phyloP scores from a whole-genome alignment of 2,329 filamentous ascomycete genomes.

The Geoglossum cookeanum region DNA sequence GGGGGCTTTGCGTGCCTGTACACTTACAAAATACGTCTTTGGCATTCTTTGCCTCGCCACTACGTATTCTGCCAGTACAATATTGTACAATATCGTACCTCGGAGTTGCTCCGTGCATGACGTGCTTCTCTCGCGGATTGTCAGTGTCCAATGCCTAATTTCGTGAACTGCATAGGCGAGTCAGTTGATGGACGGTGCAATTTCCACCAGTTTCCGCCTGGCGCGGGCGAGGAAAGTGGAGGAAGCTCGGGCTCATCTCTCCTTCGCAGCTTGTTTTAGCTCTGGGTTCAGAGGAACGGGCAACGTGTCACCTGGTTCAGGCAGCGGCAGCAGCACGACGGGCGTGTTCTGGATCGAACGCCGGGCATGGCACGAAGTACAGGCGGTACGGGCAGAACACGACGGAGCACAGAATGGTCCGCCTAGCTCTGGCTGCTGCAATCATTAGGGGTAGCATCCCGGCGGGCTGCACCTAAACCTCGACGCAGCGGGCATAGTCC shows the following conservation, averaged over 20 bases:
- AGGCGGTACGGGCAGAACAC: too few relatives aligned
- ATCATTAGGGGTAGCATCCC: neutral
- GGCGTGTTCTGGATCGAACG: neutral
- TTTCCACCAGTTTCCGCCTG: neutral
- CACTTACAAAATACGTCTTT: too few relatives aligned
- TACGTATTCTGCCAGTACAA: too few relatives aligned
- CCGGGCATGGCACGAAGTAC: neutral
- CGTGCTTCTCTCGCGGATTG: neutral
- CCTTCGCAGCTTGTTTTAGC: neutral
- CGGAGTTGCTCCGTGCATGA: neutral
- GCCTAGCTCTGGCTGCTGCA: neutral
- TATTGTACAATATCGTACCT: too few relatives aligned
- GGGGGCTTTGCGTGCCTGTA: too few relatives aligned
- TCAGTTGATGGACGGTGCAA: conserved; percentile 1
- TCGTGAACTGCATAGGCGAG: neutral
- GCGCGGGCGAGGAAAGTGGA: neutral
- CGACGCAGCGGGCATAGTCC: neutral
- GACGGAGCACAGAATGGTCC: too few relatives aligned
- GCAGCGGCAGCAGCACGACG: neutral
- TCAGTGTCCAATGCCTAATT: neutral
- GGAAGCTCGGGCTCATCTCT: neutral
- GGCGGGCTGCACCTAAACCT: neutral
- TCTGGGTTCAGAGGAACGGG: neutral
- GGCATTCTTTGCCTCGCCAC: too few relatives aligned
- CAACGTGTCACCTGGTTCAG: neutral